Conservation (phyloP, 2,329 filamentous ascomycete genomes). For the Coniochaeta sp. region DNA sequence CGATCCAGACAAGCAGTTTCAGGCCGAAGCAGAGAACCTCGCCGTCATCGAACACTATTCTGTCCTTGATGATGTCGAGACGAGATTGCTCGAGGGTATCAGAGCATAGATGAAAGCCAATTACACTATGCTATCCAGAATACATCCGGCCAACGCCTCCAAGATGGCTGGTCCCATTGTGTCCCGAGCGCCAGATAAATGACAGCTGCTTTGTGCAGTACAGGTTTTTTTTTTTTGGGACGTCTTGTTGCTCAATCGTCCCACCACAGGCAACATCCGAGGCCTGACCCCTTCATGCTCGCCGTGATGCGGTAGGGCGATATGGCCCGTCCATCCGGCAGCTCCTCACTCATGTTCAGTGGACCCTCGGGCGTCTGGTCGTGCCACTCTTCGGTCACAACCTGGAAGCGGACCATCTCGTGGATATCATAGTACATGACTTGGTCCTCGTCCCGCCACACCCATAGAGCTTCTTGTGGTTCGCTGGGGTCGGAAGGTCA, state of each 20-base stretch:
- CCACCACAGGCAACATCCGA: constrained; percentile 61
- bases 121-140: constrained; percentile 2
- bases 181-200: not conserved
- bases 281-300: constrained; percentile 55
- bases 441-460: constrained; percentile 70
- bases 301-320: constrained; percentile 66
- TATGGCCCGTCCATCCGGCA: constrained; percentile 46
- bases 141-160: not conserved
- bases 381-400: constrained; percentile 84
- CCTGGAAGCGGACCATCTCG: constrained; percentile 79
- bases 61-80: constrained; percentile 81
- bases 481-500: constrained; percentile 40
- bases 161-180: not conserved
- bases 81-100: constrained; percentile 62
- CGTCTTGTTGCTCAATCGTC: constrained; percentile 26
- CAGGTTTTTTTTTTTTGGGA: not conserved
- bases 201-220: not conserved
- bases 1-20: constrained; percentile 93
- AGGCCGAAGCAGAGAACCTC: constrained; percentile 87
- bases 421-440: constrained; percentile 83
- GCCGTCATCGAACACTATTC: constrained; percentile 93
- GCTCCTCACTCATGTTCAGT: constrained; percentile 53
- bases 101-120: constrained; percentile 25
- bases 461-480: constrained; percentile 70
- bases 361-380: constrained; percentile 74